Evolutionary conservation across 2,329 filamentous ascomycete genomes (phyloP).

Genomic region (Nemania sp.): DNA sequence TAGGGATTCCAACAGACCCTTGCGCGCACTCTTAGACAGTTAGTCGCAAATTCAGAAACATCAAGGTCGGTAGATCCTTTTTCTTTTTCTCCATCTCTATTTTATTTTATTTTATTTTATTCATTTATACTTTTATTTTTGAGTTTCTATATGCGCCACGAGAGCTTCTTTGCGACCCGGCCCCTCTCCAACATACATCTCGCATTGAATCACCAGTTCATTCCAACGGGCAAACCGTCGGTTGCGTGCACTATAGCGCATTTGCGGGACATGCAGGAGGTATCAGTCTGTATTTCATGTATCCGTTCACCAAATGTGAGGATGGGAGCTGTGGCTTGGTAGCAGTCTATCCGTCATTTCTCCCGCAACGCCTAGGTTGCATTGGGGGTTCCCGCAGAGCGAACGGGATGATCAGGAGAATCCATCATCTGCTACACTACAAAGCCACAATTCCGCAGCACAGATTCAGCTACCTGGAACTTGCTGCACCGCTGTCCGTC

Average conservation of each 20-base stretch:
- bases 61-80: constrained; percentile 27
- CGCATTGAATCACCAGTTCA: background rate
- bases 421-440: constrained; percentile 14
- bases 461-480: constrained; percentile 15
- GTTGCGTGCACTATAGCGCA: constrained; percentile 29
- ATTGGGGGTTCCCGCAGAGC: constrained; percentile 31
- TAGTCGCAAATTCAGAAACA: constrained; percentile 5
- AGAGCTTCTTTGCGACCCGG: constrained; percentile 32
- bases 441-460: constrained; percentile 13
- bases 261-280: constrained; percentile 7
- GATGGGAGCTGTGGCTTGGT: constrained; percentile 20
- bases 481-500: constrained; percentile 9
- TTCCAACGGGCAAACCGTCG: constrained; percentile 3
- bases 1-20: constrained; percentile 7
- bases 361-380: constrained; percentile 25
- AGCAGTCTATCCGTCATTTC: constrained; percentile 17
- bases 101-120: constrained; percentile 1
- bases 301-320: constrained; percentile 23
- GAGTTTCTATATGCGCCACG: constrained; percentile 30
- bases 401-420: constrained; percentile 28
- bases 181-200: constrained; percentile 5
- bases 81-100: background rate
- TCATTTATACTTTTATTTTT: no score
- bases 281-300: constrained; percentile 6
- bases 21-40: constrained; percentile 3